These are phyloP conservation scores for Apophysomyces elegans DNA, from an alignment of 371 early-diverging fungal genomes.

Conservation along the genomic window DNA sequence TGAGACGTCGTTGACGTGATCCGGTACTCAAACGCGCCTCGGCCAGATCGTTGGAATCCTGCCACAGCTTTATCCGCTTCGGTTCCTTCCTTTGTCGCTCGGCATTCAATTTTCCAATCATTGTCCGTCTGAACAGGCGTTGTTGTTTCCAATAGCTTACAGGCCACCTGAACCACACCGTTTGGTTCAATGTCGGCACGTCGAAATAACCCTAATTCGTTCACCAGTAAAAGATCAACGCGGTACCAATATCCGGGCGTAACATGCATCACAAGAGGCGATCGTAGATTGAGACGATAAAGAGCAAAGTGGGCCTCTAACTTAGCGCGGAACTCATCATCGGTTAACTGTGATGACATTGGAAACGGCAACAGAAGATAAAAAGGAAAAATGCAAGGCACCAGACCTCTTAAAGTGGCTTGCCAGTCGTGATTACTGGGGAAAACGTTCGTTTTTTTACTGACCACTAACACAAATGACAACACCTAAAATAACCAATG, in stretches of 20 bases:
- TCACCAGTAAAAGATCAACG: slow-evolving; percentile 44
- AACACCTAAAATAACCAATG: slow-evolving; percentile 67
- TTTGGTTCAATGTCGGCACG: slow-evolving; percentile 43
- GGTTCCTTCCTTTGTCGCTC: slow-evolving; percentile 4
- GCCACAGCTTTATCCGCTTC: slow-evolving; percentile 18
- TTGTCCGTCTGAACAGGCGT: slow-evolving; percentile 20
- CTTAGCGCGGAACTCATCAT: slow-evolving; percentile 44
- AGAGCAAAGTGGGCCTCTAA: slow-evolving; percentile 49
- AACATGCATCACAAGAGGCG: slow-evolving; percentile 33
- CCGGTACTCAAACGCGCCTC: slow-evolving; percentile 53
- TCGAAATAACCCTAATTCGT: slow-evolving; percentile 48
- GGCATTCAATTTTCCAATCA: slow-evolving; percentile 17
- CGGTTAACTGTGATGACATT: slow-evolving; percentile 4
- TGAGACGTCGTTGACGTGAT: slow-evolving; percentile 24
- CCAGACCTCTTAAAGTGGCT: not conserved
- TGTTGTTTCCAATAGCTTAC: slow-evolving; percentile 24
- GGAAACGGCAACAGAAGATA: no score
- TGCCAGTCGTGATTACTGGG: not conserved
- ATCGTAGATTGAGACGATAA: slow-evolving; percentile 48
- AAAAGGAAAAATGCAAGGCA: no score
- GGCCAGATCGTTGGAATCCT: slow-evolving; percentile 48
- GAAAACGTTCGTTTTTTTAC: not conserved
- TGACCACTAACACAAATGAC: slow-evolving; percentile 61
- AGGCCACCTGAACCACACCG: slow-evolving; percentile 31
- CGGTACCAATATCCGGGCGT: slow-evolving; percentile 40